Conservation (phyloP, 345 rosid species). For the Brassica napus region DNA sequence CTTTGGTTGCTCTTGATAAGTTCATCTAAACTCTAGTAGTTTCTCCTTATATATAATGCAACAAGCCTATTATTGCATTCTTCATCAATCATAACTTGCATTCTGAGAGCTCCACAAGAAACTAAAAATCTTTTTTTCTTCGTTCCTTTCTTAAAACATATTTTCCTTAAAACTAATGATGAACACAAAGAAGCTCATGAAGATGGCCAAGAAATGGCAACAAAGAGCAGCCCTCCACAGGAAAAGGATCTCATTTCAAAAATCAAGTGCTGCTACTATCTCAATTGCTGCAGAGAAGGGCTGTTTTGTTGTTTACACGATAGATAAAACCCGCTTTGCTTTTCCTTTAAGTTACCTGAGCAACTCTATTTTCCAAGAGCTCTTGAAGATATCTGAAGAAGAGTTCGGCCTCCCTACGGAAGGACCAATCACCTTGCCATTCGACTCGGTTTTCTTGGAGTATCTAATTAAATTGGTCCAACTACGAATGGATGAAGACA, state of each 20-base stretch:
- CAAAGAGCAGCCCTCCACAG: conserved; percentile 18
- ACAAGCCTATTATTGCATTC: no score
- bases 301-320: conserved; percentile 44
- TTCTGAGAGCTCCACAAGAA: no score
- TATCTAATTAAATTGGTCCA: conserved; percentile 31
- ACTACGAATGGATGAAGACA: conserved; percentile 30
- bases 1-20: no score
- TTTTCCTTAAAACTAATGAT: background rate
- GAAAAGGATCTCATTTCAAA: background rate
- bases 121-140: background rate
- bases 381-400: conserved; percentile 47
- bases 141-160: no score
- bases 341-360: conserved; percentile 31
- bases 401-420: conserved; percentile 35
- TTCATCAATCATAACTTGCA: no score
- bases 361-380: conserved; percentile 33
- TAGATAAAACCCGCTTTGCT: conserved; percentile 19
- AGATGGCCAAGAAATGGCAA: conserved; percentile 37
- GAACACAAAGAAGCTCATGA: conserved; percentile 13
- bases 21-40: no score
- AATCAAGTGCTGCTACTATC: background rate
- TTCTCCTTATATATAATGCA: no score
- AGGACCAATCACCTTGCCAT: conserved; percentile 44
- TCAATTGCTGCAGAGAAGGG: conserved; percentile 25
- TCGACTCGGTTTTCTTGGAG: conserved; percentile 34